Evolutionary conservation across 495 filamentous ascomycete species (phyloP).

Genomic region (Glarea lozoyensis): DNA sequence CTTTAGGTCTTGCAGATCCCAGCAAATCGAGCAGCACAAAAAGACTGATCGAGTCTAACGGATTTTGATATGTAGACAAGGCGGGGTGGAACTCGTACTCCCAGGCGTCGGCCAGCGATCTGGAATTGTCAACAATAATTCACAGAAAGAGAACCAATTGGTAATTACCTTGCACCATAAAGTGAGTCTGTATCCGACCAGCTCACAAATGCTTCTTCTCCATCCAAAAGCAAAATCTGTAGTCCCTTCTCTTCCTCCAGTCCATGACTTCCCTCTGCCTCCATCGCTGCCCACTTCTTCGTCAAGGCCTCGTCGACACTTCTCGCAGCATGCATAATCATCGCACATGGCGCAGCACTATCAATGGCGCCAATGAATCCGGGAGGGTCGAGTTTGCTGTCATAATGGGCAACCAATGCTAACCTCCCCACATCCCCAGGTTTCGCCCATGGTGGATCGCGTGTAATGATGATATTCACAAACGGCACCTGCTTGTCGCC

Average conservation of each 20-base stretch:
- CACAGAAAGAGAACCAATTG: neutral
- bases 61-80: slow-evolving; percentile 62
- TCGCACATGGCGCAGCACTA: slow-evolving; percentile 86
- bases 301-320: slow-evolving; percentile 72
- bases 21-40: slow-evolving; percentile 93
- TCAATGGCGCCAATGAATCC: slow-evolving; percentile 94
- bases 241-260: slow-evolving; percentile 70
- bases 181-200: slow-evolving; percentile 79
- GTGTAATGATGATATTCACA: slow-evolving; percentile 74
- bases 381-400: slow-evolving; percentile 69
- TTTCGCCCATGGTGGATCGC: slow-evolving; percentile 76
- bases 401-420: slow-evolving; percentile 91
- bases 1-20: slow-evolving; percentile 55
- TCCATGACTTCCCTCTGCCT: slow-evolving; percentile 41
- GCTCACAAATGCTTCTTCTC: slow-evolving; percentile 78
- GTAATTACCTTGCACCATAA: slow-evolving; percentile 69
- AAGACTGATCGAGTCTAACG: slow-evolving; percentile 68
- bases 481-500: slow-evolving; percentile 67
- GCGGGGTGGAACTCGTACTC: slow-evolving; percentile 55
- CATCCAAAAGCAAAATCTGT: slow-evolving; percentile 85
- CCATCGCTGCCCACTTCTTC: slow-evolving; percentile 69
- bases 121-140: slow-evolving; percentile 17
- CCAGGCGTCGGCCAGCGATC: slow-evolving; percentile 67
- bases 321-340: slow-evolving; percentile 78
- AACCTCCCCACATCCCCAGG: slow-evolving; percentile 68